Evolutionary conservation across 768 basidiomycete species (phyloP), one percentile per base, ranked within the genome.

Genomic region (Cyclocybe cylindracea): DNA sequence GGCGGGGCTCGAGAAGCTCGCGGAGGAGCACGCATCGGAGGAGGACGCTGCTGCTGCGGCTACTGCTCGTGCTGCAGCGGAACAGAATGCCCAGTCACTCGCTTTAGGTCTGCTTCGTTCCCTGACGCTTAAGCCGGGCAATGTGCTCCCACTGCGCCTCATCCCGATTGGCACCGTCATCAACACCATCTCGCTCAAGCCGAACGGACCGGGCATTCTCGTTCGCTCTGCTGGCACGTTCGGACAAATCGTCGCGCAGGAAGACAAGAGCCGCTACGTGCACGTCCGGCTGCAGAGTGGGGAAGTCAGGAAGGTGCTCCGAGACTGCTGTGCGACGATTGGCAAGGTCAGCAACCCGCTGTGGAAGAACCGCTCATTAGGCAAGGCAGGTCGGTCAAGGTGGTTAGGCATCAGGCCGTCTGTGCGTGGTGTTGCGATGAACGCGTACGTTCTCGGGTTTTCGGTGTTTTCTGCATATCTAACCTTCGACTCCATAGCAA

Each of bases 391-490:
- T 31, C 74, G 96, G 58, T 76, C 77, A 38, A 78, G 95, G 35
- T 95, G 93, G 92, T 71, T 98, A 14, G 95, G 95, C 13, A 73
- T 84, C 64, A 70, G 91, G 58, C 94, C 94, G 0, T 79, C 80
- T 32, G 93, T 96, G 41, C 86, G 94, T 69, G 94, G 94, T 85
- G 86, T 97, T 58, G 94, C 94, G 39, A 96, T 96, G 94, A 98
- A 97, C 70, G 88, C 92, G 85, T 94, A 73, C 39, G 88, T 78
- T 54, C 46, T 48, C 44, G 5, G 39, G 50, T 50, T 43, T 51
- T 44, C 29, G 45, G 13, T 44, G 16, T 44, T n/a, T 48, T 34
- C 9, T 32, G 39, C 43, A 40, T 34, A 8, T 8, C 48, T 16
- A 10, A 29, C 10, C 36, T 39, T 33, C 24, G 46, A 42, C 33